Evolutionary conservation across 2,329 filamentous ascomycete species (phyloP).

Genomic region (Talaromyces islandicus): DNA sequence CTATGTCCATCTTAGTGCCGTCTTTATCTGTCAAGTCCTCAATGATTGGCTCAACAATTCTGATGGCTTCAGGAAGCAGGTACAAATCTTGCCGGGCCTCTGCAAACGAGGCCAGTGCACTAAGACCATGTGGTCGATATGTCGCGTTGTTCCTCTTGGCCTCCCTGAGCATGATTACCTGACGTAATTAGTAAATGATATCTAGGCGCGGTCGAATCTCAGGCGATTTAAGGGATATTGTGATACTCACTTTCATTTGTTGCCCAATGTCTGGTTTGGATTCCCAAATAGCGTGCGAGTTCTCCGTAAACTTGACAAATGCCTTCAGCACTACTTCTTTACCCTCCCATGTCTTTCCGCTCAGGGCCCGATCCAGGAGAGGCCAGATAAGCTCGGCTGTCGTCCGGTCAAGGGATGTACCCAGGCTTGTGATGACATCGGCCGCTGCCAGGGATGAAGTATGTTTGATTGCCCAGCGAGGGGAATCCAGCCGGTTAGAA

Average conservation of each 20-base stretch:
- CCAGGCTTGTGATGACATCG: slow-evolving; percentile 62
- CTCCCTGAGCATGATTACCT: slow-evolving; percentile 70
- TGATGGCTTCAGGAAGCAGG: slow-evolving; percentile 60
- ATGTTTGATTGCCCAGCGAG: slow-evolving; percentile 87
- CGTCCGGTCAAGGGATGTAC: slow-evolving; percentile 49
- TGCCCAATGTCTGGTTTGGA: slow-evolving; percentile 55
- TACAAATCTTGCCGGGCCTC: slow-evolving; percentile 62
- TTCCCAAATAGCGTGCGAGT: slow-evolving; percentile 52
- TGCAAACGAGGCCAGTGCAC: slow-evolving; percentile 66
- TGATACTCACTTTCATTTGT: slow-evolving; percentile 58
- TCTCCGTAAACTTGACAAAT: slow-evolving; percentile 70
- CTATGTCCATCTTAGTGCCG: slow-evolving; percentile 65
- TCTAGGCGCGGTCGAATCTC: slow-evolving; percentile 4
- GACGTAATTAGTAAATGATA: slow-evolving; percentile 12
- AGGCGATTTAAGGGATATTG: too few species aligned
- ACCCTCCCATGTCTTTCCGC: slow-evolving; percentile 85
- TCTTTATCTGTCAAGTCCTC: slow-evolving; percentile 48
- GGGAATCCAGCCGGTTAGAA: slow-evolving; percentile 63
- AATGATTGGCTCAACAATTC: slow-evolving; percentile 59
- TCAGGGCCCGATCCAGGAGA: slow-evolving; percentile 70
- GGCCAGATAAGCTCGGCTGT: slow-evolving; percentile 70
- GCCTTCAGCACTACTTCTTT: slow-evolving; percentile 80
- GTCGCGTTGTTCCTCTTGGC: slow-evolving; percentile 84
- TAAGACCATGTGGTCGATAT: slow-evolving; percentile 72
- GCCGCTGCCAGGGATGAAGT: slow-evolving; percentile 76